phyloP scores from a whole-genome alignment of 2,329 filamentous ascomycete genomes.

The Escovopsis weberi region DNA sequence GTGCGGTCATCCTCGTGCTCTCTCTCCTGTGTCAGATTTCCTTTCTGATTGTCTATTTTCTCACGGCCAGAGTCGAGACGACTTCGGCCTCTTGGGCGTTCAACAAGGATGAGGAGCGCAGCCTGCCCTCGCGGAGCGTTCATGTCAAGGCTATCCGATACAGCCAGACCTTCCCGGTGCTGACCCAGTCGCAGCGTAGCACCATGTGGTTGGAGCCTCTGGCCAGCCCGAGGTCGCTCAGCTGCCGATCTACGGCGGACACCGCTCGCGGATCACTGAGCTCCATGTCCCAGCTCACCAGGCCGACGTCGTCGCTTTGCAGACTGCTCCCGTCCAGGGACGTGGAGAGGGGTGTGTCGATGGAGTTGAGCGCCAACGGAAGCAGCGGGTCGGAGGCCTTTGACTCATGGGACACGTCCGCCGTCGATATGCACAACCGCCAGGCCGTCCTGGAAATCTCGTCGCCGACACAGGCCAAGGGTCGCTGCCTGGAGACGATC shows the following conservation, averaged over 20 bases:
- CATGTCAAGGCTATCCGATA: conserved; percentile 40
- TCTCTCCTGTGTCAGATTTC: conserved; percentile 32
- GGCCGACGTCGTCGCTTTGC: conserved; percentile 42
- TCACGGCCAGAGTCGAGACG: conserved; percentile 20
- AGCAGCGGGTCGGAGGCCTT: conserved; percentile 44
- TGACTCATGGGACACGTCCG: conserved; percentile 61
- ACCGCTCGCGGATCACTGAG: conserved; percentile 16
- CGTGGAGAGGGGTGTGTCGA: conserved; percentile 30
- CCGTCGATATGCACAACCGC: conserved; percentile 46
- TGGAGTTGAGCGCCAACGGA: conserved; percentile 28
- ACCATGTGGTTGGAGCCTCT: conserved; percentile 19
- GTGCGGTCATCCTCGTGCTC: conserved; percentile 29
- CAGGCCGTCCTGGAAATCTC: conserved; percentile 40
- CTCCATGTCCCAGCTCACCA: conserved; percentile 31
- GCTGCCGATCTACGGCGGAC: conserved; percentile 11
- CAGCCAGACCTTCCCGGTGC: conserved; percentile 26
- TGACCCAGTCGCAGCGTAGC: conserved; percentile 18
- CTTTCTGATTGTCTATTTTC: conserved; percentile 32
- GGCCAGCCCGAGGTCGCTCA: conserved; percentile 30
- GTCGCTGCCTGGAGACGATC: conserved; percentile 53
- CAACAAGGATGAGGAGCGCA: conserved; percentile 14
- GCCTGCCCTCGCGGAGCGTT: conserved; percentile 4
- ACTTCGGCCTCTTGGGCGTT: conserved; percentile 10
- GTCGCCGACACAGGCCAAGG: conserved; percentile 27
- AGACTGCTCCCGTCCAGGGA: conserved; percentile 33